Evolutionary conservation across 2,329 filamentous ascomycete species (phyloP).

Genomic region (Colletotrichum tamarilloi): DNA sequence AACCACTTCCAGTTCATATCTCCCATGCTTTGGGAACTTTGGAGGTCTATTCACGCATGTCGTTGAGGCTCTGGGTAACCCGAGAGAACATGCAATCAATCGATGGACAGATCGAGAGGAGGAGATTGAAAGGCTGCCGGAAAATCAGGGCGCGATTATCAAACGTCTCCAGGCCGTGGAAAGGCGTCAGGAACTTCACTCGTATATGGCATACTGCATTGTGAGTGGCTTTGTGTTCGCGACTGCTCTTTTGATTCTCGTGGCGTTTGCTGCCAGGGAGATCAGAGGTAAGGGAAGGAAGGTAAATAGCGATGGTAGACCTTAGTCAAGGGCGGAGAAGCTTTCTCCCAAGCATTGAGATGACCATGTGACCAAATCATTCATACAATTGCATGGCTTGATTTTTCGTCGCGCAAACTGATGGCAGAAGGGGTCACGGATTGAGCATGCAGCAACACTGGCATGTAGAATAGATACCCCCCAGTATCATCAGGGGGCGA

Average conservation of each 20-base stretch:
- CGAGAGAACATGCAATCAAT: not conserved
- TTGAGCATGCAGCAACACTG: no score
- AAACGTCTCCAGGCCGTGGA: not conserved
- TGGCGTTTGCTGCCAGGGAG: not conserved
- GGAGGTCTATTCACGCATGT: not conserved
- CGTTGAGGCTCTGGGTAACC: not conserved
- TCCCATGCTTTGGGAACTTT: not conserved
- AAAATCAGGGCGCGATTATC: fast-evolving
- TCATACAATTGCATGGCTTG: no score
- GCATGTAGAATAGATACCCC: no score
- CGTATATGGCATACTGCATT: not conserved
- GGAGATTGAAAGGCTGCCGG: not conserved
- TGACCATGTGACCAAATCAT: no score
- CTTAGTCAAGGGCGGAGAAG: no score
- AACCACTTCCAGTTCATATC: fast-evolving
- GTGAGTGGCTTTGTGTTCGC: not conserved
- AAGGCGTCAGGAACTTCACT: not conserved
- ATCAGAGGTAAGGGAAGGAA: not conserved
- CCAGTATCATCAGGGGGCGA: no score
- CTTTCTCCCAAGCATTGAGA: no score
- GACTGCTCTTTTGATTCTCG: not conserved
- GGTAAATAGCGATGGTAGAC: no score
- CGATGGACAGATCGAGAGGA: not conserved
- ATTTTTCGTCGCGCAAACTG: no score
- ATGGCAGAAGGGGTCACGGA: no score